phyloP scores from a whole-genome alignment of 257 asterid genomes.

The Dorcoceras hygrometricum region DNA sequence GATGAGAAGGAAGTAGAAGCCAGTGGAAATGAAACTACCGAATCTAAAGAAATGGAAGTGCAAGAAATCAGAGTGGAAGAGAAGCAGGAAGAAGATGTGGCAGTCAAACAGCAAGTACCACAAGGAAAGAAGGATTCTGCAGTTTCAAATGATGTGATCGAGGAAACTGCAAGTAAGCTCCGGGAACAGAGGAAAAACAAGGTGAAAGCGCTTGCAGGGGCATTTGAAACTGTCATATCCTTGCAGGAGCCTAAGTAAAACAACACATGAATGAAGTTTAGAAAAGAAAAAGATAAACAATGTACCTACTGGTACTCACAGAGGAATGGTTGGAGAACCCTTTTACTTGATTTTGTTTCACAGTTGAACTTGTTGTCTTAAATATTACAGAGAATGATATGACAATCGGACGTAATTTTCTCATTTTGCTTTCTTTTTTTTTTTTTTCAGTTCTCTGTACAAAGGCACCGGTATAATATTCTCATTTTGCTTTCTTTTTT shows the following conservation, averaged over 20 bases:
- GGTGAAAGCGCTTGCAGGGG: constrained; percentile 70
- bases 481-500: too few relatives aligned
- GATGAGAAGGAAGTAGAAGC: constrained; percentile 22
- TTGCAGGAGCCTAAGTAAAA: constrained; percentile 42
- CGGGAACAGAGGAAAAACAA: constrained; percentile 47
- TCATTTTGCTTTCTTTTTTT: constrained; percentile 17
- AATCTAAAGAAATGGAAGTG: constrained; percentile 28
- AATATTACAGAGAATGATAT: not conserved
- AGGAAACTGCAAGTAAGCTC: constrained; percentile 53
- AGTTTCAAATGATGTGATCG: constrained; percentile 45
- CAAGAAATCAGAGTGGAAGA: constrained; percentile 24
- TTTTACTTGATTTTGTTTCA: constrained; percentile 1
- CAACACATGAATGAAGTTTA: constrained; percentile 13
- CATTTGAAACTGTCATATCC: constrained; percentile 54
- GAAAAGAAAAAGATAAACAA: not conserved
- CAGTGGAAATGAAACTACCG: constrained; percentile 19
- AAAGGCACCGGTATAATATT: constrained; percentile 18
- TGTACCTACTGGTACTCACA: not conserved
- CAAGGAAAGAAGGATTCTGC: constrained; percentile 38
- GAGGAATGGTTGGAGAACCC: constrained; percentile 14
- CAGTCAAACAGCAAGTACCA: constrained; percentile 25
- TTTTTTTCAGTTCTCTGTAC: constrained; percentile 21
- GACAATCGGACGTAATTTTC: not conserved
- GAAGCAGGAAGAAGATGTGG: constrained; percentile 30
- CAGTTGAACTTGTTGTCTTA: constrained; percentile 12